A percentile compares a stretch with the other conserved stretches of the same genome.
phyloP scores from a whole-genome alignment of 352 stramenopile species.

The Thalassiosira ordinaria region DNA sequence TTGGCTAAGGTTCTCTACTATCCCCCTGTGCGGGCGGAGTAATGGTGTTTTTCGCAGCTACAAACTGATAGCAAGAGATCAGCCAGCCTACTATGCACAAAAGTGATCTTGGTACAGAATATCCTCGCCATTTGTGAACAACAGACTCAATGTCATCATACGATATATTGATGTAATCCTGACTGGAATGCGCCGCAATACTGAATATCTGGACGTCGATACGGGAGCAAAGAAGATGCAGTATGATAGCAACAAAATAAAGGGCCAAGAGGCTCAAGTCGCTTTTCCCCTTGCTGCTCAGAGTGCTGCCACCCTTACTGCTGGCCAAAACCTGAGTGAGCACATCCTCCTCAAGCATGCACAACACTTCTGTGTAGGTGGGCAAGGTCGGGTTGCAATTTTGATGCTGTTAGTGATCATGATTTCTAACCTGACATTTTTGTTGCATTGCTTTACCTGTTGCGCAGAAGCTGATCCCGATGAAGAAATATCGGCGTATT shows the following conservation, averaged over 20 bases:
- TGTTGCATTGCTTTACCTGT: too few species aligned
- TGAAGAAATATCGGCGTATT: constrained; percentile 36
- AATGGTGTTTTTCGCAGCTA: constrained; percentile 11
- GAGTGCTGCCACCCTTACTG: constrained; percentile 8
- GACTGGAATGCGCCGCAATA: constrained; percentile 8
- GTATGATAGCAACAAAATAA: constrained; percentile 30
- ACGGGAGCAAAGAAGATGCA: constrained; percentile 31
- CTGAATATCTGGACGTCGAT: constrained; percentile 19
- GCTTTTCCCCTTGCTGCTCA: constrained; percentile 8
- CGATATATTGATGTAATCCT: background rate
- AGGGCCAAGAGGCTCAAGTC: background rate
- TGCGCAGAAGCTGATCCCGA: constrained; percentile 25
- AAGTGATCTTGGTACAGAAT: constrained; percentile 21
- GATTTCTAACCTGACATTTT: too few species aligned
- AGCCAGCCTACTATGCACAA: constrained; percentile 34
- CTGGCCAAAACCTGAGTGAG: constrained; percentile 1
- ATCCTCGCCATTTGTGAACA: constrained; percentile 36
- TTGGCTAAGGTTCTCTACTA: too few species aligned
- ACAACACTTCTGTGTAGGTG: constrained; percentile 37
- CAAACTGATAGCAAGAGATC: constrained; percentile 38
- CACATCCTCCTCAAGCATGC: constrained; percentile 19
- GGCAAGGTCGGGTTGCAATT: too few species aligned
- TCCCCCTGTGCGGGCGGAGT: too few species aligned
- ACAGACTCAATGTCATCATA: constrained; percentile 22
- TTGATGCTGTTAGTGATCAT: too few species aligned